Evolutionary conservation across 2,329 filamentous ascomycete genomes (phyloP), one percentile per base, ranked within the genome.

Genomic region (Fusarium sp.): DNA sequence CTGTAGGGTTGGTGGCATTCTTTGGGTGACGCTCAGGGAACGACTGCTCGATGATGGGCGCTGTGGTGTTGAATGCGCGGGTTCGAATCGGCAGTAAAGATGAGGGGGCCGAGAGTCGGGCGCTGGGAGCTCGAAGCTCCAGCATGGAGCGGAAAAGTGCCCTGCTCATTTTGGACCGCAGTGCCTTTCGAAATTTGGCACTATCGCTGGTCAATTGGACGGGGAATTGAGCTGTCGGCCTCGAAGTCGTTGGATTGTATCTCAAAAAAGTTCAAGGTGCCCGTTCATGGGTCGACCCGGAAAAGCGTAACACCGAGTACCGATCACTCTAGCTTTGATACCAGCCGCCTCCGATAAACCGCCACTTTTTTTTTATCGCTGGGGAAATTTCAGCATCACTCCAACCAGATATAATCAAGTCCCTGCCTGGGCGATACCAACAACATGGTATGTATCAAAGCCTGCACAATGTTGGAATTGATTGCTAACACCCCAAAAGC

Each of bases 111-210:
- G 65, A 28, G 52, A 76, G 42, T 67, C 71, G 65, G 58, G 67
- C 44, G 72, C 70, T 72, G 51, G 84, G 79, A 58, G 82, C 79
- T 73, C 86, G 84, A 54, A 89, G 84, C 83, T 90, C 89, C 80
- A 89, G 78, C 48, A 89, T 81, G 80, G 88, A 90, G 82, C 88
- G 86, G 72, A 90, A 83, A 67, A 92, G 81, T 69, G 87, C 84
- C 77, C 88, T 84, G 77, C 85, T 88, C 86, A 88, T 88, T 48
- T 45, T 75, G 58, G 68, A 76, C 69, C 59, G 71, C 72, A 73
- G 66, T 75, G 65, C 70, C 68, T 62, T 71, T 59, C 59, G 51
- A 57, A 58, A 68, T 67, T 71, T 63, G 65, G 66, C 70, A 70
- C 66, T 69, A 70, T 74, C 60, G 70, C 68, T 74, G 65, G 63